Evolutionary conservation across 2,329 filamentous ascomycete species (phyloP), one percentile per base, ranked within the genome.

Genomic region (Xylaria sp.): DNA sequence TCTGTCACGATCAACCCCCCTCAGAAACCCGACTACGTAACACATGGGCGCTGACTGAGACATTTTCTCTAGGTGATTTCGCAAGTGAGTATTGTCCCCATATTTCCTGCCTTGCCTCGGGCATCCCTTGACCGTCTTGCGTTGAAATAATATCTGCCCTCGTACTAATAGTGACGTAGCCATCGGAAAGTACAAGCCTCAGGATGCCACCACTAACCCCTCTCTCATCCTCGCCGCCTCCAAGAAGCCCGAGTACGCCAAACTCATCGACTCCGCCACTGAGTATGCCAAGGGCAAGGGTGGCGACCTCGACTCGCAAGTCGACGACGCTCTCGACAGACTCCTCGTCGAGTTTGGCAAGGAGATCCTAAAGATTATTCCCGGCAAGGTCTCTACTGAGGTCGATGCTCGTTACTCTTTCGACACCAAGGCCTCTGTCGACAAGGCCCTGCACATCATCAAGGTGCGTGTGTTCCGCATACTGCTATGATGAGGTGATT

Each of bases 131-230:
- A 12, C 4, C 15, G 7, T 41, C 31, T 55, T 49, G 20, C 31
- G 1, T 56, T n/a, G n/a, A 25, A 5, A 25, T 18, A 5, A 25
- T 18, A 18, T 18, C 6, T 52, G 15, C 13, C 6, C 3, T 1
- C 8, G 25, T 56, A 67, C 71, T 76, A 62, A 77, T 69, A 59
- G 12, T 61, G 46, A 41, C 57, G 82, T 85, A 90, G 94, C 94
- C 83, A 99, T 99, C 83, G 94, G 88, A 88, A 98, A 98, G 88
- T 99, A 99, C 91, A 97, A 97, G 91, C 96, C 96, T 75, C 94
- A 99, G 89, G 96, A 99, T 93, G 96, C 96, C 80, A 99, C 96
- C 83, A 99, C 96, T 87, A 99, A 99, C 91, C 96, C 96, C 70
- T 98, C 96, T 73, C 89, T 99, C 82, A 98, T 99, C 84, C 92